phyloP scores from a whole-genome alignment of 1,139 yeast species.

The Sugiyamaella grinbergsii region DNA sequence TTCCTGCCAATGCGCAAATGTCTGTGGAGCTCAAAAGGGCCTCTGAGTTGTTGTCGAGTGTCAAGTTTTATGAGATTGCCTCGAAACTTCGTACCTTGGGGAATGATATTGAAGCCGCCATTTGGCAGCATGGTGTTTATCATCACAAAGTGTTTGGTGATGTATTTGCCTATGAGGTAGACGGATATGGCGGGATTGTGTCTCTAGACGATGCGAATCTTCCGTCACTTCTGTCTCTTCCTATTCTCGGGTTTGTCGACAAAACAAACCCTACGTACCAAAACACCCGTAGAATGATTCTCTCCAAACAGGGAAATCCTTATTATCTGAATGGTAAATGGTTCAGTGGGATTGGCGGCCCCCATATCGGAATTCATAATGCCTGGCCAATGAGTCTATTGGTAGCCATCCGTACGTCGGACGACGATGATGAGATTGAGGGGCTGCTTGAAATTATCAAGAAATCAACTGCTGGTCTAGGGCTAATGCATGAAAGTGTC shows the following conservation, averaged over 20 bases:
- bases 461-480: conserved; percentile 68
- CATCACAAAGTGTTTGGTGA: conserved; percentile 69
- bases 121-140: conserved; percentile 63
- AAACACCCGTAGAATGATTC: conserved; percentile 77
- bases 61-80: conserved; percentile 34
- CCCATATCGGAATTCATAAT: conserved; percentile 75
- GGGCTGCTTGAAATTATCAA: conserved; percentile 54
- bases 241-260: conserved; percentile 70
- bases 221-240: conserved; percentile 78
- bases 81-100: conserved; percentile 46
- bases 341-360: conserved; percentile 86
- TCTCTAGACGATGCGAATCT: conserved; percentile 92
- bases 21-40: conserved; percentile 58
- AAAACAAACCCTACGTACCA: conserved; percentile 61
- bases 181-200: conserved; percentile 75
- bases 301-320: conserved; percentile 73
- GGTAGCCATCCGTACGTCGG: conserved; percentile 70
- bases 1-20: conserved; percentile 85
- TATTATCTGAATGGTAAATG: conserved; percentile 63
- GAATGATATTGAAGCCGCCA: conserved; percentile 53
- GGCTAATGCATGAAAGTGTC: conserved; percentile 83
- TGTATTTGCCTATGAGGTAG: conserved; percentile 87
- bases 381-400: conserved; percentile 93
- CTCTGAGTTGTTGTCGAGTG: conserved; percentile 33
- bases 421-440: conserved; percentile 67